Base-by-base conservation (phyloP, 257 asterid genomes). In the Capsicum rhomboideum region DNA sequence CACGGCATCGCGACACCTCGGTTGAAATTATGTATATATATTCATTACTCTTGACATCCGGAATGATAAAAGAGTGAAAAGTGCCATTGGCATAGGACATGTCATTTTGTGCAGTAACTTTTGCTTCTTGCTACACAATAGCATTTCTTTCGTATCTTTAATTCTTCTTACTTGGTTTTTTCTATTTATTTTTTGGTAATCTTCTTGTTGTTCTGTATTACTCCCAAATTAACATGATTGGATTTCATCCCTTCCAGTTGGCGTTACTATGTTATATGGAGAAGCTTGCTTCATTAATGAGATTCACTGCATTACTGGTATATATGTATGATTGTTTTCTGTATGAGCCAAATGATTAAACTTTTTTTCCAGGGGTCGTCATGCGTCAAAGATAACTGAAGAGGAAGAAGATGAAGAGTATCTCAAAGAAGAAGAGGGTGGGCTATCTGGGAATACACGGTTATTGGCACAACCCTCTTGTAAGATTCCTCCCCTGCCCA, bases 331-430 rank as follows among this genome's bases (percentile, higher is more conserved):
- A 26, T 23, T 16, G 44, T 50, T 17, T 75, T 29, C 17, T 75
- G 53, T 71, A 80, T 53, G 4, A 58, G 44, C 31, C 58, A n/a
- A 81, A 80, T 84, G 78, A 79, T 50, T 16, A 4, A 28, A 26
- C 44, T 84, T 84, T 85, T 88, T 85, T 83, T 13, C 23, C 54
- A 97, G 99, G 90, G 99, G 99, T 59, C 98, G 99, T 86, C 99
- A 97, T 90, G 98, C 98, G 53, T 96, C 99, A 4, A 96, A 96
- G 92, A 29, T 93, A 79, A 96, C 99, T 80, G 99, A 96, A 90
- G 97, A 97, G 91, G 99, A 97, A 91, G 99, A 97, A 90, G 99
- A 97, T 83, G 97, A 94, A 78, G 99, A 92, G 87, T 97, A 90
- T 84, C 96, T 97, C 85, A 97, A 97, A 88, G 99, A 95, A 87